phyloP scores from a whole-genome alignment of 768 basidiomycete genomes.

The Suillus fuscotomentosus region DNA sequence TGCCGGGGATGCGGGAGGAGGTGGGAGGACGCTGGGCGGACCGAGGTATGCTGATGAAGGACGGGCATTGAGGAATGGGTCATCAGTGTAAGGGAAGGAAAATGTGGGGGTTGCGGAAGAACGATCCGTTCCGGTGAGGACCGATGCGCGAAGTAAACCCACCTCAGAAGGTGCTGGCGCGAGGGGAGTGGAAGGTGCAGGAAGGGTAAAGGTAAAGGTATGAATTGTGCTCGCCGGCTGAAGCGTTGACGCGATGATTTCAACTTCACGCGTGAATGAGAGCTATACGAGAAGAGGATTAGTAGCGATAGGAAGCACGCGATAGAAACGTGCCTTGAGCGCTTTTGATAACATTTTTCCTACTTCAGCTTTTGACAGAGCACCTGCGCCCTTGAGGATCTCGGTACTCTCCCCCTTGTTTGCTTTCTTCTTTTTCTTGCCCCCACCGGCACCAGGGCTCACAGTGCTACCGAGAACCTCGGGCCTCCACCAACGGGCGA shows the following conservation, averaged over 20 bases:
- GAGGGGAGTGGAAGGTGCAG: slow-evolving; percentile 71
- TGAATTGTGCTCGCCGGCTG: slow-evolving; percentile 93
- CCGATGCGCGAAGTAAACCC: slow-evolving; percentile 65
- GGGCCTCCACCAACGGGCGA: slow-evolving; percentile 87
- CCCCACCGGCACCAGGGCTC: slow-evolving; percentile 79
- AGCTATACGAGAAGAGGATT: slow-evolving; percentile 45
- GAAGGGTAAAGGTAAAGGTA: slow-evolving; percentile 85
- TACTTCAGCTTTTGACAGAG: slow-evolving; percentile 82
- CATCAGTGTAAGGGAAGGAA: slow-evolving; percentile 71
- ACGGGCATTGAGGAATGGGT: slow-evolving; percentile 64
- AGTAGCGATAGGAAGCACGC: neutral
- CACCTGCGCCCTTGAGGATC: slow-evolving; percentile 71
- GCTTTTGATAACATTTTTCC: slow-evolving; percentile 90
- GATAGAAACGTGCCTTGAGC: slow-evolving; percentile 60
- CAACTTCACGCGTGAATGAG: slow-evolving; percentile 89
- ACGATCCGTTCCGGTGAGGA: slow-evolving; percentile 61
- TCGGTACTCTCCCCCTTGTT: slow-evolving; percentile 55
- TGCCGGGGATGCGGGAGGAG: slow-evolving; percentile 24
- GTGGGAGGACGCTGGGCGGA: slow-evolving; percentile 61
- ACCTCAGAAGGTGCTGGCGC: slow-evolving; percentile 69
- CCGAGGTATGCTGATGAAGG: slow-evolving; percentile 82
- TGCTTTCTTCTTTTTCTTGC: slow-evolving; percentile 67
- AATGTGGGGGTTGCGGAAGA: slow-evolving; percentile 67
- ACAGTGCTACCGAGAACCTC: slow-evolving; percentile 89
- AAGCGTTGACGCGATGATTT: slow-evolving; percentile 92